Evolutionary conservation across 306 rosid species (phyloP).

Genomic region (Glycine latifolia): DNA sequence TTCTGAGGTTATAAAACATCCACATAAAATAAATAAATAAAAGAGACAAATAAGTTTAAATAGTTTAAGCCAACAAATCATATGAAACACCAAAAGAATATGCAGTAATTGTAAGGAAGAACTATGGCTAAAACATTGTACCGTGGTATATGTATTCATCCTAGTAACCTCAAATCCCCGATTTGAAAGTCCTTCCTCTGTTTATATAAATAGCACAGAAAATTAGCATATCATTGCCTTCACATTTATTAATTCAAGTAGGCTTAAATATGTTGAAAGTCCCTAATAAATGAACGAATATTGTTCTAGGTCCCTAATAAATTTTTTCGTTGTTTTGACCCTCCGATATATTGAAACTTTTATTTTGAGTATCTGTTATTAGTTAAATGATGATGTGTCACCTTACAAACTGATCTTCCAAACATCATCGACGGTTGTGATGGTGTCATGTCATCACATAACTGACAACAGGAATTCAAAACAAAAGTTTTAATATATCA

Average conservation of each 20-base stretch:
- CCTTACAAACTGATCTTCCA: too few relatives aligned
- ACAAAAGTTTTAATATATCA: too few relatives aligned
- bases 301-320: too few relatives aligned
- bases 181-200: conserved; percentile 87
- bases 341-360: too few relatives aligned
- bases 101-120: conserved; percentile 33
- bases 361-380: too few relatives aligned
- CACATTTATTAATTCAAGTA: conserved; percentile 2
- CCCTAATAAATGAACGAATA: too few relatives aligned
- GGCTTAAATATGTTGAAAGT: too few relatives aligned
- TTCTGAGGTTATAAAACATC: conserved; percentile 25
- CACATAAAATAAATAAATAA: conserved; percentile 20
- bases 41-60: background rate
- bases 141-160: conserved; percentile 95
- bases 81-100: conserved; percentile 42
- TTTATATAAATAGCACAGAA: conserved; percentile 37
- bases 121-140: conserved; percentile 50
- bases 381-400: too few relatives aligned
- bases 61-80: background rate
- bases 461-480: too few relatives aligned
- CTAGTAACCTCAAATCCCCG: conserved; percentile 95
- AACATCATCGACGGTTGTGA: too few relatives aligned
- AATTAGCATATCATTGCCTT: conserved; percentile 34
- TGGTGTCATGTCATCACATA: too few relatives aligned
- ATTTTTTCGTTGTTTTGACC: too few relatives aligned